phyloP scores from a whole-genome alignment of 345 rosid species.

The Eucalyptus guilfoylei region DNA sequence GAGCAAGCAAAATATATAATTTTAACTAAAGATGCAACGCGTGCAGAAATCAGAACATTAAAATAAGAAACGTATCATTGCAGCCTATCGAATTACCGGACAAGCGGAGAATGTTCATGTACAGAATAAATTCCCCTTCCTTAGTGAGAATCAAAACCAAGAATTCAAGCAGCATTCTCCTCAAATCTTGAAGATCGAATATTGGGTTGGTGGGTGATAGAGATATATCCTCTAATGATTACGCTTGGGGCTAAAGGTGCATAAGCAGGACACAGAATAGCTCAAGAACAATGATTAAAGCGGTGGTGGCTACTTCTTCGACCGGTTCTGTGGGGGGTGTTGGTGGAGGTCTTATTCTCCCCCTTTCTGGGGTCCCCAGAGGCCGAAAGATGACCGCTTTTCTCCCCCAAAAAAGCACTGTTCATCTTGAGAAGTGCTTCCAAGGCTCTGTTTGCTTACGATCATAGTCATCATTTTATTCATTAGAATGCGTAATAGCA shows the following conservation, averaged over 20 bases:
- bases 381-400: conserved; percentile 5
- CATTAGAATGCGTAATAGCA: not conserved
- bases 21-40: too few species aligned
- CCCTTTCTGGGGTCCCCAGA: not conserved
- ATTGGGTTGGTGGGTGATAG: conserved; percentile 8
- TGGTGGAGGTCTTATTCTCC: conserved; percentile 1
- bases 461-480: not conserved
- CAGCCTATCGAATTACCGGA: too few species aligned
- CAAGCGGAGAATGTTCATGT: not conserved
- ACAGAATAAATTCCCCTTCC: not conserved
- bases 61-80: too few species aligned
- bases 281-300: conserved; percentile 20
- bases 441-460: not conserved
- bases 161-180: not conserved
- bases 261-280: not conserved
- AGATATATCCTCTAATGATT: conserved; percentile 4
- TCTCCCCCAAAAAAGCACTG: not conserved
- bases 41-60: too few species aligned
- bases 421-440: not conserved
- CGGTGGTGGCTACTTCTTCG: not conserved
- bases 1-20: too few species aligned
- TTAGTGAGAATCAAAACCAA: not conserved
- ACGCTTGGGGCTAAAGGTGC: not conserved
- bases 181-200: not conserved
- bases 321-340: not conserved